Evolutionary conservation across 441 rosid genomes (phyloP).

Genomic region (Omphalea diandra): DNA sequence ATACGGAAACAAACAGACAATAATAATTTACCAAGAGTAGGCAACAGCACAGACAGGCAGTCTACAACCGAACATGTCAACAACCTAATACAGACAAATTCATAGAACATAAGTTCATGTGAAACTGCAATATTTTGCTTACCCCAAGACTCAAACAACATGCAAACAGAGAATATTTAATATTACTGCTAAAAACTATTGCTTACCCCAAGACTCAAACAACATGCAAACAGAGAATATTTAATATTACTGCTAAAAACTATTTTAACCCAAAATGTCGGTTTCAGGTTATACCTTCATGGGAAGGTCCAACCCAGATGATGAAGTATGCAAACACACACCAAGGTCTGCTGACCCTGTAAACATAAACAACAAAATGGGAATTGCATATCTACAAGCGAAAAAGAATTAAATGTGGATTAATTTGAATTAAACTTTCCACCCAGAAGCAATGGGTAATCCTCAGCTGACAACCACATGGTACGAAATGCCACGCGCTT

Average conservation of each 20-base stretch:
- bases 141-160: too few relatives aligned
- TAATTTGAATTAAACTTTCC: neutral
- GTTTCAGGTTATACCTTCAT: slow-evolving; percentile 63
- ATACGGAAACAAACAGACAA: slow-evolving; percentile 1
- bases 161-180: too few relatives aligned
- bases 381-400: slow-evolving; percentile 8
- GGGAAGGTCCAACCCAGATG: slow-evolving; percentile 98
- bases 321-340: slow-evolving; percentile 97
- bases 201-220: too few relatives aligned
- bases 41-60: slow-evolving; percentile 98
- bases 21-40: slow-evolving; percentile 71
- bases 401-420: neutral
- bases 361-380: slow-evolving; percentile 7
- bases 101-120: neutral
- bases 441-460: slow-evolving; percentile 94
- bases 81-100: slow-evolving; percentile 51
- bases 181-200: neutral
- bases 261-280: neutral
- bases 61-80: slow-evolving; percentile 99
- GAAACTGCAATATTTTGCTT: neutral
- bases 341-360: slow-evolving; percentile 94
- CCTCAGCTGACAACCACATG: slow-evolving; percentile 96
- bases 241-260: neutral
- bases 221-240: too few relatives aligned
- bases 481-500: slow-evolving; percentile 95